Base-by-base conservation (phyloP, 495 filamentous ascomycete genomes). In the Chaetomium cochliodes region DNA sequence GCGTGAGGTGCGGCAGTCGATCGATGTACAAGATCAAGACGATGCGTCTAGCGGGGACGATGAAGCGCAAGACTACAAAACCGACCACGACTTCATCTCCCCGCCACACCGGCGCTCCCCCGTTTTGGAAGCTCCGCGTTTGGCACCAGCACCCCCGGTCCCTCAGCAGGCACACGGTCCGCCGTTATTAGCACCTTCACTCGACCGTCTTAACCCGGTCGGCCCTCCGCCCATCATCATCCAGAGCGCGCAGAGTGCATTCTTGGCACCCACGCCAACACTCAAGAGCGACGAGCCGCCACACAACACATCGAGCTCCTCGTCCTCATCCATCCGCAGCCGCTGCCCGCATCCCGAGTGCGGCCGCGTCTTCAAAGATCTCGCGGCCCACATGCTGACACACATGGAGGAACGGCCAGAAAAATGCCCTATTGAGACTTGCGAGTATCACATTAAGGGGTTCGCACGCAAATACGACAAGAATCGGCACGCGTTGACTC, bases 391-490 rank as follows among this genome's bases (percentile, higher is more conserved):
- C 75, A 92, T 96, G 90, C 83, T 98, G 59, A 99, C 94, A 1
- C 94, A 99, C 76, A 90, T 93, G 77, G 88, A 88, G 59, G 93
- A 97, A 74, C 83, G 94, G 18, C 94, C 94, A 0, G 93, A 98
- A 63, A 99, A 99, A 73, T 99, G 94, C 73, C 94, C 94, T 1
- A 97, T 98, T 61, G 80, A 87, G 62, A 94, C 85, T 12, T 99
- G 94, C 81, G 92, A 96, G 70, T 99, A 97, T 73, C 92, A 96
- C 77, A 83, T 84, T 64, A 98, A 97, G 76, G 94, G 94, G 1
- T 99, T 99, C 71, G 93, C 94, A 5, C 82, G 94, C 47, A 99
- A 98, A 71, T 99, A 99, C 71, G 94, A 99, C 77, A 98, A 97
- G 79, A 98, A 98, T 74, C 81, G 94, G n/a, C 94, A 99, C 73